A percentile compares a stretch with the other conserved stretches of the same genome.
These are phyloP conservation scores for Panicum virgatum DNA, from an alignment of 202 grass and related monocot genomes.

Conservation along the genomic window DNA sequence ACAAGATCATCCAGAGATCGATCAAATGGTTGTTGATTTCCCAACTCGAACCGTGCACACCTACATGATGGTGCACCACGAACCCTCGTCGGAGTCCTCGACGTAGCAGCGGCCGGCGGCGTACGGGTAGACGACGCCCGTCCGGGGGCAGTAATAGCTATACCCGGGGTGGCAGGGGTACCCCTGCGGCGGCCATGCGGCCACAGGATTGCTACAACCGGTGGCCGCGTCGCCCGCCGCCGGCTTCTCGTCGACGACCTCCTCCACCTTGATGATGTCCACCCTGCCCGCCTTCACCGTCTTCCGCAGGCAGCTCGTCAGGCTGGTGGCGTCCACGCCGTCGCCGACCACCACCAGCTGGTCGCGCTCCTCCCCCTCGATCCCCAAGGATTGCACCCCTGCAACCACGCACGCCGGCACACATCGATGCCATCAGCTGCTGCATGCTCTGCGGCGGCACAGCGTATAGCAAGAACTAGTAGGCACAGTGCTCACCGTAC, in stretches of 20 bases:
- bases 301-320: constrained; percentile 51
- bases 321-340: constrained; percentile 48
- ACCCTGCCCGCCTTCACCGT: constrained; percentile 52
- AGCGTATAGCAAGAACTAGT: not conserved
- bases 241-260: not conserved
- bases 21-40: not conserved
- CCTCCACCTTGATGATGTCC: constrained; percentile 53
- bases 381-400: constrained; percentile 42
- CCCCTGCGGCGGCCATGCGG: not conserved
- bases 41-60: not conserved
- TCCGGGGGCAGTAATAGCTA: constrained; percentile 2
- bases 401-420: not conserved
- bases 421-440: not conserved
- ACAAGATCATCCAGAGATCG: not conserved
- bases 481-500: constrained; percentile 24
- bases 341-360: constrained; percentile 57
- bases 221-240: not conserved
- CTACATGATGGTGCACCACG: constrained; percentile 32
- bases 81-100: not conserved
- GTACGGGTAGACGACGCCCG: not conserved
- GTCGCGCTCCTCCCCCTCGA: constrained; percentile 51
- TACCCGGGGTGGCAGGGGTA: not conserved
- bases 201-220: not conserved
- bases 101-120: not conserved
- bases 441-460: not conserved